Evolutionary conservation across 441 rosid species (phyloP), one percentile per base, ranked within the genome.

Genomic region (Bruguiera hainesii): DNA sequence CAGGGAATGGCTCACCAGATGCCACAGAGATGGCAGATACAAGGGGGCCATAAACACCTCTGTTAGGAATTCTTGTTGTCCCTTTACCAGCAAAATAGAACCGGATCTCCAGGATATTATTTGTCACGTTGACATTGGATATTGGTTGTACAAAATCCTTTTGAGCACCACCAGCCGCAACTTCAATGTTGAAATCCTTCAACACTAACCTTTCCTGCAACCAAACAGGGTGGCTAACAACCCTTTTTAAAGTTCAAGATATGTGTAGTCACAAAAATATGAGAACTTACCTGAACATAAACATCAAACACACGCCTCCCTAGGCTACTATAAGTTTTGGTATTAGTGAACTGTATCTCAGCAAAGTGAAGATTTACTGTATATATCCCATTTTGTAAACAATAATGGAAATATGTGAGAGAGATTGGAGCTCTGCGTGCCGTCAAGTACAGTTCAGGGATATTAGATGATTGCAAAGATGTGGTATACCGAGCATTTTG

Each of bases 301-400:
- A 86, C 66, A 75, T 88, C 84, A 50, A 88, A 85, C 2, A 82
- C 11, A 60, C 93, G 89, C 68, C 83, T 81, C 26, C 93, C 93
- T 0, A 88, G 84, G 73, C 87, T 82, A 23, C 28, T 68, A 70
- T 69, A 85, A 6, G 84, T 72, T 57, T 61, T 67, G 61, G 81
- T 81, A 29, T 76, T 73, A 31, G 76, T 83, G 58, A 83, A 84
- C 37, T 66, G 74, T 66, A 88, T 77, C 80, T 88, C 90, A 0
- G 86, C 82, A 73, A 88, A 88, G 71, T 84, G 79, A 6, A 88
- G 78, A 56, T 29, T 73, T 33, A 88, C 82, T 11, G 70, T 73
- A 69, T 88, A 88, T 56, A 64, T 77, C 26, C 88, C 91, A 55
- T 88, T 88, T 73, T 76, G 76, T 48, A 88, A 78, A 74, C 94